These are phyloP conservation scores for Agaricus subrufescens DNA, from an alignment of 768 basidiomycete species.

Conservation along the genomic window DNA sequence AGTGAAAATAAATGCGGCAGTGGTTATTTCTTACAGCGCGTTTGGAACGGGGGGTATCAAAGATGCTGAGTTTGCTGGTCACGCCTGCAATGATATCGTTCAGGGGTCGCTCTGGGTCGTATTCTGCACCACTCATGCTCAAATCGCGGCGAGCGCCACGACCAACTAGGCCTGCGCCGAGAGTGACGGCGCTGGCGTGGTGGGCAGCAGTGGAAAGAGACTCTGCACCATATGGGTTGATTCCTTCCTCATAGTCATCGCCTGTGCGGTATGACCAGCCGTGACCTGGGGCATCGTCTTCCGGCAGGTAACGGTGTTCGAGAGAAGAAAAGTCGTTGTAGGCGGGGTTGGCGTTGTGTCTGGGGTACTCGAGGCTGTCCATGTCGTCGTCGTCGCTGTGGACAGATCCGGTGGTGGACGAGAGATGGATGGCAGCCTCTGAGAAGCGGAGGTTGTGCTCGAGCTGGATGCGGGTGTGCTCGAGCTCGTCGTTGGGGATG, in stretches of 20 bases:
- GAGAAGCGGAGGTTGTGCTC: conserved; percentile 75
- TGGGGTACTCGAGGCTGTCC: conserved; percentile 63
- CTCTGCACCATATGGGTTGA: conserved; percentile 61
- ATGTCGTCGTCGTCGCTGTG: conserved; percentile 31
- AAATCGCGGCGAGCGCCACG: conserved; percentile 44
- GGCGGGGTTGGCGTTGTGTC: conserved; percentile 59
- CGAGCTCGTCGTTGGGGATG: conserved; percentile 71
- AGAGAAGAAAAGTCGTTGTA: conserved; percentile 58
- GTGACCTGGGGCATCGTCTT: conserved; percentile 47
- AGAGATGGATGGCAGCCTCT: conserved; percentile 67
- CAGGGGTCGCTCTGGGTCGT: conserved; percentile 79
- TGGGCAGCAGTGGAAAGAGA: conserved; percentile 83
- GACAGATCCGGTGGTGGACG: conserved; percentile 34
- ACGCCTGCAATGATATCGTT: conserved; percentile 67
- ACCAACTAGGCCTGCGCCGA: conserved; percentile 75
- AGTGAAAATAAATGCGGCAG: background rate
- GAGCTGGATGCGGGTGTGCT: conserved; percentile 71
- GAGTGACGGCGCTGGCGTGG: conserved; percentile 84
- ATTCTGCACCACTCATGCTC: conserved; percentile 73
- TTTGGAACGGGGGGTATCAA: conserved; percentile 47
- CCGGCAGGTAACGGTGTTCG: conserved; percentile 45
- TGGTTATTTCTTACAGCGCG: conserved; percentile 32
- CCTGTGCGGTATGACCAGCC: conserved; percentile 53
- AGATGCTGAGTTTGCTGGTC: conserved; percentile 49
- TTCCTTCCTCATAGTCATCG: conserved; percentile 58